Evolutionary conservation across 768 basidiomycete genomes (phyloP).

Genomic region (Cyathus striatus): DNA sequence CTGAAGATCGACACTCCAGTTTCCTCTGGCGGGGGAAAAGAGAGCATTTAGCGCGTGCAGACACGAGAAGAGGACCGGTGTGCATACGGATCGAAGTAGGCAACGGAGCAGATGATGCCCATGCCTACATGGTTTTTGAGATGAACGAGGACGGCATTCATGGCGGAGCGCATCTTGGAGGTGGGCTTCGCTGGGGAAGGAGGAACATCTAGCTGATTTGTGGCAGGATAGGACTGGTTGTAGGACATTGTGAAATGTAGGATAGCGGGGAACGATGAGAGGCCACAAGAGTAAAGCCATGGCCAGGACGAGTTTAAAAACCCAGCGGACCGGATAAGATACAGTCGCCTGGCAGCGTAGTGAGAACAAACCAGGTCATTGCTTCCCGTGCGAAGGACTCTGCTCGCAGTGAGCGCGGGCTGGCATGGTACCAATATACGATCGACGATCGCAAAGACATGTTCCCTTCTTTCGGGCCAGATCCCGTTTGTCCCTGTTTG

Average conservation of each 20-base stretch:
- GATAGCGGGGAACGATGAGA: constrained; percentile 8
- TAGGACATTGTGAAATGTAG: too few relatives aligned
- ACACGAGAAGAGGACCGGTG: neutral
- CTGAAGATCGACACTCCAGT: constrained; percentile 78
- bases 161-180: too few relatives aligned
- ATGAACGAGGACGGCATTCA: constrained; percentile 16
- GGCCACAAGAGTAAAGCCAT: too few relatives aligned
- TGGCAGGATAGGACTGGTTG: too few relatives aligned
- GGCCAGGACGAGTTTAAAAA: too few relatives aligned
- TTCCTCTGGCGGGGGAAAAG: constrained; percentile 56
- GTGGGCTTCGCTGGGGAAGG: too few relatives aligned
- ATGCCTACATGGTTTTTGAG: constrained; percentile 50
- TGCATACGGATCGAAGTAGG: constrained; percentile 70
- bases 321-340: constrained; percentile 25
- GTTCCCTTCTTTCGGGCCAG: too few relatives aligned
- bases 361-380: constrained; percentile 13
- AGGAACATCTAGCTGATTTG: too few relatives aligned
- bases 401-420: constrained; percentile 8
- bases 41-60: constrained; percentile 1
- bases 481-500: neutral
- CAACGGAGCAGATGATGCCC: constrained; percentile 67
- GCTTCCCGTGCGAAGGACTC: constrained; percentile 26
- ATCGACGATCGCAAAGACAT: too few relatives aligned
- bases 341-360: constrained; percentile 11
- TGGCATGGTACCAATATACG: too few relatives aligned